A percentile compares a stretch with the other conserved stretches of the same genome.
Evolutionary conservation across 352 stramenopile genomes (phyloP).

Genomic region (Phytophthora vignae): DNA sequence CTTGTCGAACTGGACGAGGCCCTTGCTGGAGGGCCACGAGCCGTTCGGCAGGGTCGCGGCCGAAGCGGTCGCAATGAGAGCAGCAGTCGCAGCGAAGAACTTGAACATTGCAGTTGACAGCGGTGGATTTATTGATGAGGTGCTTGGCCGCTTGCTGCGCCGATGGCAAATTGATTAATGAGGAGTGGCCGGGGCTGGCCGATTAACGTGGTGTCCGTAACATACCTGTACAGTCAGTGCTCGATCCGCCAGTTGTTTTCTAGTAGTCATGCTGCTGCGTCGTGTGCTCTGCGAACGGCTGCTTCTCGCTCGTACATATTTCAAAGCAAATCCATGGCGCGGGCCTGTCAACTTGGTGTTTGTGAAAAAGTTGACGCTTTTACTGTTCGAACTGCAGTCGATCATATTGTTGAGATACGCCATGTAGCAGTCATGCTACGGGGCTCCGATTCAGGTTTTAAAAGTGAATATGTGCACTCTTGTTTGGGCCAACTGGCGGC

Average conservation of each 20-base stretch:
- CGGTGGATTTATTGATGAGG: neutral
- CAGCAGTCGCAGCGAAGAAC: conserved; percentile 13
- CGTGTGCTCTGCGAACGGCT: no score
- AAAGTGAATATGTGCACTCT: no score
- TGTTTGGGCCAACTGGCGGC: no score
- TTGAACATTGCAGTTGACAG: conserved; percentile 6
- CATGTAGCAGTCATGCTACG: no score
- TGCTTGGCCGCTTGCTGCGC: conserved; percentile 4
- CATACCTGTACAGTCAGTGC: neutral
- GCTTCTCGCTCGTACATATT: no score
- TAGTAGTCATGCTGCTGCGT: neutral
- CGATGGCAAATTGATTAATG: conserved; percentile 5
- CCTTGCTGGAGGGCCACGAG: conserved; percentile 21
- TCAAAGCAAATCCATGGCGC: no score
- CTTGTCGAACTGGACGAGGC: conserved; percentile 16
- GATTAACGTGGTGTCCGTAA: no score
- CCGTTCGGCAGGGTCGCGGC: neutral
- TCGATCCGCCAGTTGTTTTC: conserved; percentile 4
- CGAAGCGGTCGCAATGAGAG: conserved; percentile 10
- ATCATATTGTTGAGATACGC: no score
- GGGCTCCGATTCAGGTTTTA: no score
- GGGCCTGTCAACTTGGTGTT: no score
- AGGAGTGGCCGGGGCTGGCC: neutral
- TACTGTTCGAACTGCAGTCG: no score
- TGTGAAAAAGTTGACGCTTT: no score